Conservation (phyloP, 1,139 yeast genomes). For the Blastobotrys malaysiensis region DNA sequence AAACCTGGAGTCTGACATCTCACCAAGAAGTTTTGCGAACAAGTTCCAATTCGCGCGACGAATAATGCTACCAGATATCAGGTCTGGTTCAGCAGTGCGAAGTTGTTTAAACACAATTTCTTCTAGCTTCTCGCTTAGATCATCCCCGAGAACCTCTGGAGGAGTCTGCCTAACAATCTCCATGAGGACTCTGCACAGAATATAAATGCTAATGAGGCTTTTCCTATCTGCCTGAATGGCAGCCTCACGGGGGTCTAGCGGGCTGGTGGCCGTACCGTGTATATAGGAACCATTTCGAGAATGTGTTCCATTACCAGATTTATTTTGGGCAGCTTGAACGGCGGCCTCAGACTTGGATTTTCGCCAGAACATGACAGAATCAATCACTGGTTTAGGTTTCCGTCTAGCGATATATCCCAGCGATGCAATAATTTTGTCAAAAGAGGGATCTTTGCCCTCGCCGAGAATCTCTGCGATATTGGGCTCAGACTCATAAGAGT, state of each 20-base stretch:
- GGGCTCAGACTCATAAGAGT: conserved; percentile 67
- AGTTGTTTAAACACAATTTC: conserved; percentile 91
- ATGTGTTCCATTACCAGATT: conserved; percentile 13
- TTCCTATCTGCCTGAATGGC: conserved; percentile 84
- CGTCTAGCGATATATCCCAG: conserved; percentile 85
- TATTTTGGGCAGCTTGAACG: conserved; percentile 45
- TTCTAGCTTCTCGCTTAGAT: conserved; percentile 76
- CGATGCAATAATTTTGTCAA: conserved; percentile 79
- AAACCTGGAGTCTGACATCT: conserved; percentile 81
- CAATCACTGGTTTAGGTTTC: conserved; percentile 93
- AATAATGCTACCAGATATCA: conserved; percentile 60
- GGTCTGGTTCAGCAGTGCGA: conserved; percentile 76
- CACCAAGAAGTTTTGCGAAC: conserved; percentile 83
- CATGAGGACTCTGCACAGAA: conserved; percentile 86
- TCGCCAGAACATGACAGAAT: conserved; percentile 98
- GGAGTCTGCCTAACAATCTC: conserved; percentile 91
- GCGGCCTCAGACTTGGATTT: conserved; percentile 86
- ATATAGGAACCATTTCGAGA: conserved; percentile 11
- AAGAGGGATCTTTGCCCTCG: conserved; percentile 79
- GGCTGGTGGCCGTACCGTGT: conserved; percentile 4
- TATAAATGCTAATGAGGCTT: conserved; percentile 79
- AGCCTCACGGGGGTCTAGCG: conserved; percentile 53
- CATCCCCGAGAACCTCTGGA: conserved; percentile 64
- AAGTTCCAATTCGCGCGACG: conserved; percentile 92
- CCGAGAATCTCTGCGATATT: conserved; percentile 77